Percentiles rank a stretch among this genome's conserved stretches.
Conservation (phyloP, 73 alveolate genomes). For the Tetrahymena thermophila region DNA sequence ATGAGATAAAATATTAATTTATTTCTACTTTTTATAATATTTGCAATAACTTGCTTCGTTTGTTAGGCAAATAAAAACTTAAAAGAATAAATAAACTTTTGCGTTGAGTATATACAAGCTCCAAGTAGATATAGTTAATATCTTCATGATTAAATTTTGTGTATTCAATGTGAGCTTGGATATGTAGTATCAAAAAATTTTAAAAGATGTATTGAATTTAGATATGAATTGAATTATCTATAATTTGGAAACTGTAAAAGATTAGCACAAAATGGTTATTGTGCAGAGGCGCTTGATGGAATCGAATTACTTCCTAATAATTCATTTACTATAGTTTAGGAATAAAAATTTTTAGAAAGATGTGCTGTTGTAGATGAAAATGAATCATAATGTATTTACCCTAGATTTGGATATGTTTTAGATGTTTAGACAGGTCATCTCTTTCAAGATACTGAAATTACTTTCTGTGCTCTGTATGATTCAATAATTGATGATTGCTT, state of each 20-base stretch:
- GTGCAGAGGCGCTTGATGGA: not conserved
- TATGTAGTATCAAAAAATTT: not conserved
- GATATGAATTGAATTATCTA: not conserved
- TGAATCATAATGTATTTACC: not conserved
- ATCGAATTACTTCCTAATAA: not conserved
- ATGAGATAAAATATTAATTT: too few species aligned
- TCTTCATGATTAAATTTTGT: not conserved
- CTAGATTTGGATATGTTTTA: not conserved
- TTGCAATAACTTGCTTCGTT: too few species aligned
- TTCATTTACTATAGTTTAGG: not conserved
- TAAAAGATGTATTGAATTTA: not conserved
- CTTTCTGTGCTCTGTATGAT: not conserved
- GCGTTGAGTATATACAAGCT: not conserved
- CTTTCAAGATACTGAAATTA: not conserved
- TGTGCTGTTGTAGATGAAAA: not conserved
- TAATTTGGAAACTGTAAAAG: not conserved
- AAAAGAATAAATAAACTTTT: not conserved
- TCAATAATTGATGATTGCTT: not conserved
- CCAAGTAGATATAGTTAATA: not conserved
- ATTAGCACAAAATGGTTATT: not conserved
- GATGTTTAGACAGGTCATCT: not conserved
- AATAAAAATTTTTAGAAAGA: not conserved
- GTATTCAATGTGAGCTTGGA: not conserved
- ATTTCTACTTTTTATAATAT: too few species aligned
- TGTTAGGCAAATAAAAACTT: not conserved